Evolutionary conservation across 1,284 basidiomycete species (phyloP).

Genomic region (Rhodotorula sp.): DNA sequence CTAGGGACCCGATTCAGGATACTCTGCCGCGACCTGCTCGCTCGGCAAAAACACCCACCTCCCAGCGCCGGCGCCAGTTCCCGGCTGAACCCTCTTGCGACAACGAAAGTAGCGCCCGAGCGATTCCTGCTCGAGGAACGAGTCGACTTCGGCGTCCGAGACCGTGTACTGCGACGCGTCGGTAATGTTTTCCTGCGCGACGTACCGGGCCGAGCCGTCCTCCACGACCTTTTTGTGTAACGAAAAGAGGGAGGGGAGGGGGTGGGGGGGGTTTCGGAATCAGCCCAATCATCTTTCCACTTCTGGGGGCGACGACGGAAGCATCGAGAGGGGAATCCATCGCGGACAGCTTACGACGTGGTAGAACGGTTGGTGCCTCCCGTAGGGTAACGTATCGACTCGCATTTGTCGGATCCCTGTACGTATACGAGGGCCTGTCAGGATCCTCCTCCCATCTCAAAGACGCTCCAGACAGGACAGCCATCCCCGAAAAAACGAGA

Average conservation of each 20-base stretch:
- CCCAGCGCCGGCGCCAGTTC: neutral
- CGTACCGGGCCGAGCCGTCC: conserved; percentile 29
- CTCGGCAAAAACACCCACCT: conserved; percentile 28
- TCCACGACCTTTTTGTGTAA: conserved; percentile 4
- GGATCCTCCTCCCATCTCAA: neutral
- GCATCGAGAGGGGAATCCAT: neutral
- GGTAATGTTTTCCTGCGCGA: conserved; percentile 37
- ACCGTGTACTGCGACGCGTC: neutral
- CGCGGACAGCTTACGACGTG: conserved; percentile 26
- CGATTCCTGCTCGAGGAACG: neutral
- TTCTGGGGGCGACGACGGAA: too few relatives aligned
- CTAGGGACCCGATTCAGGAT: conserved; percentile 22
- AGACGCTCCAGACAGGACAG: neutral
- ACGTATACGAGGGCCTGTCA: neutral
- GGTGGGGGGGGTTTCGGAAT: neutral
- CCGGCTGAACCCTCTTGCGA: conserved; percentile 1
- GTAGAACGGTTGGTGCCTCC: conserved; percentile 35
- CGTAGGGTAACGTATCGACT: conserved; percentile 27
- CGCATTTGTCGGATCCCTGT: conserved; percentile 24
- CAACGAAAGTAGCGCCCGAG: conserved; percentile 34
- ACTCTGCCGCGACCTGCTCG: conserved; percentile 22
- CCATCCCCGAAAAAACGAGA: neutral
- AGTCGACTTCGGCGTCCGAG: conserved; percentile 1
- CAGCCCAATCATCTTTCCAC: neutral
- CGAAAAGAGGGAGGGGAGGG: neutral